phyloP scores from a whole-genome alignment of 371 early-diverging fungal genomes.

The Mortierella sp. region DNA sequence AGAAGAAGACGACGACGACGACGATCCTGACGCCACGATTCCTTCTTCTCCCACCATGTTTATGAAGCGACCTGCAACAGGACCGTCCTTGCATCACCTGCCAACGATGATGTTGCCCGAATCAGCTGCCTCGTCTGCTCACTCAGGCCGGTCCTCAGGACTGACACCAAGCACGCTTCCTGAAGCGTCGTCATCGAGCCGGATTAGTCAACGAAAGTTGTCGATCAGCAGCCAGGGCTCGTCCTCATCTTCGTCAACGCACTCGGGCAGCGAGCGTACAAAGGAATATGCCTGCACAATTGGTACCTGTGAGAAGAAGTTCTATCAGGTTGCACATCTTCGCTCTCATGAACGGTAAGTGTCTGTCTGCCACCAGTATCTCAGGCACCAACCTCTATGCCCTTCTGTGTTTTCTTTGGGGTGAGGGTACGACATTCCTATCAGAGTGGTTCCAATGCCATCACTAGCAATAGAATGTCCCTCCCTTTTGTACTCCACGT shows the following conservation, averaged over 20 bases:
- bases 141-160: slow-evolving; percentile 2
- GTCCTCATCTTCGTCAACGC: slow-evolving; percentile 12
- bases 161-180: slow-evolving; percentile 33
- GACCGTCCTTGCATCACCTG: slow-evolving; percentile 34
- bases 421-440: too few species aligned
- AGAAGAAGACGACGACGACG: slow-evolving; percentile 22
- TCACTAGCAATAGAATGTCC: too few species aligned
- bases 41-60: slow-evolving; percentile 50
- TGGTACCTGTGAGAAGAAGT: slow-evolving; percentile 71
- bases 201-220: slow-evolving; percentile 26
- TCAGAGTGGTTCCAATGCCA: too few species aligned
- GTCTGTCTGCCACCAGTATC: too few species aligned
- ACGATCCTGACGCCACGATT: slow-evolving; percentile 53
- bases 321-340: slow-evolving; percentile 82
- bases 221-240: slow-evolving; percentile 41
- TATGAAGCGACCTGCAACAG: slow-evolving; percentile 33
- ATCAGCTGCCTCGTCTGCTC: slow-evolving; percentile 14
- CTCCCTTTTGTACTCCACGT: too few species aligned
- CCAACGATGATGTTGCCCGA: slow-evolving; percentile 44
- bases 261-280: slow-evolving; percentile 19
- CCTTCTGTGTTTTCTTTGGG: too few species aligned
- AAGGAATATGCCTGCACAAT: slow-evolving; percentile 55
- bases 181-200: neutral
- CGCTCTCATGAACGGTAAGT: slow-evolving; percentile 76
- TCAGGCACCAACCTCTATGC: too few species aligned